Base-by-base conservation (phyloP, 1,284 basidiomycete species). In the Leccinum ponderosum region DNA sequence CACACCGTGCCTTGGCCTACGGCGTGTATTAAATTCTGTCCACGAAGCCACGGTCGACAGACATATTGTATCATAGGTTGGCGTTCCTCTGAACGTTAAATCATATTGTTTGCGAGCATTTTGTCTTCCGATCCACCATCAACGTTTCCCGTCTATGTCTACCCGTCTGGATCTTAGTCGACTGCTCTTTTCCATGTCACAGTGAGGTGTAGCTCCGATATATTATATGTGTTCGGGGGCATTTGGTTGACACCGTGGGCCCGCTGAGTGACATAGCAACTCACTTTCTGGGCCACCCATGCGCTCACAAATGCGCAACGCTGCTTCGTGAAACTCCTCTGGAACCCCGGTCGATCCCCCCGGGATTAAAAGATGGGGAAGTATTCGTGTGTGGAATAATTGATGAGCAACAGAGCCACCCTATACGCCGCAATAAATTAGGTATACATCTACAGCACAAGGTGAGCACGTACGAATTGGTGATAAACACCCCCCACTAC, bases 401-500 rank as follows among this genome's bases (percentile, higher is more conserved):
- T 53, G 70, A 59, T 76, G 75, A 42, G 73, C 61, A 56, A 73
- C 70, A 12, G 75, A 72, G 6, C 75, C 73, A 64, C 73, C 73
- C 73, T 74, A 52, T 15, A 33, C 8, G 27, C 17, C 44, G 4
- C 37, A 1, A 50, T 27, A 8, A 33, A 44, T 6, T 39, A 44
- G 25, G 27, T 8, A 64, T 3, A 4, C 17, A 14, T 61, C 53
- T 9, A 53, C n/a, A 37, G 50, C 33, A 15, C n/a, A 57, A 62
- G 42, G 55, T 33, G 35, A 57, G 53, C 14, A 84, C 89, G 66
- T 68, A 93, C 91, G 72, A 87, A 90, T 78, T 93, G 89, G 67
- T 89, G 84, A 69, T 85, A 91, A 11, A 92, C 81, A 2, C 87
- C 90, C 27, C 91, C 91, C 35, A 92, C 73, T n/a, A 92, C 78